phyloP scores from a whole-genome alignment of 257 asterid species.

The Capsicum chinense region DNA sequence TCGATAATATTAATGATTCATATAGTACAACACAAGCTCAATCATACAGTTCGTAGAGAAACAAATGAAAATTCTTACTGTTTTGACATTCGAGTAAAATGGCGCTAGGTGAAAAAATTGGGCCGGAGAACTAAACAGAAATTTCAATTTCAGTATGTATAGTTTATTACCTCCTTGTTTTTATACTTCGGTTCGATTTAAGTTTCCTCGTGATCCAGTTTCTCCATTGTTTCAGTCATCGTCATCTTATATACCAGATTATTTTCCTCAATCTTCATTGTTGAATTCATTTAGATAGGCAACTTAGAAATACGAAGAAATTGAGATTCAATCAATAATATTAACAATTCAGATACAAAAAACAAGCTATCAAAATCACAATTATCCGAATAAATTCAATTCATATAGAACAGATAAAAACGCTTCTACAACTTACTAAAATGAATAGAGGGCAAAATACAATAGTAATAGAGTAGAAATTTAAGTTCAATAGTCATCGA shows the following conservation, averaged over 20 bases:
- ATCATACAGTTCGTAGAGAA: neutral
- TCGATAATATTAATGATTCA: neutral
- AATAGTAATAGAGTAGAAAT: too few species aligned
- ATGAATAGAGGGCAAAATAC: neutral
- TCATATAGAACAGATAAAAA: neutral
- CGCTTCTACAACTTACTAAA: neutral
- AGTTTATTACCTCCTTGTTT: slow-evolving; percentile 43
- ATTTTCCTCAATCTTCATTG: too few species aligned
- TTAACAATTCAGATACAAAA: too few species aligned
- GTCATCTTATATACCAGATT: too few species aligned
- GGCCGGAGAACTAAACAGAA: neutral
- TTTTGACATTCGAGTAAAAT: neutral
- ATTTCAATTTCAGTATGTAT: neutral
- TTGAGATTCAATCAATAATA: too few species aligned
- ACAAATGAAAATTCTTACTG: neutral
- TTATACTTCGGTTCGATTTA: slow-evolving; percentile 37
- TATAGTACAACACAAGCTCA: neutral
- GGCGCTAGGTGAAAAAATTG: neutral
- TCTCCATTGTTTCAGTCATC: neutral
- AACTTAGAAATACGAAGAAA: too few species aligned
- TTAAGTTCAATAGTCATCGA: too few species aligned
- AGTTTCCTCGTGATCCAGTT: slow-evolving; percentile 36
- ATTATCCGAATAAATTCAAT: neutral
- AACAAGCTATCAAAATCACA: too few species aligned
- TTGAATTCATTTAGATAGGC: too few species aligned